Evolutionary conservation across 2,329 filamentous ascomycete species (phyloP).

Genomic region (Corynespora cassiicola): DNA sequence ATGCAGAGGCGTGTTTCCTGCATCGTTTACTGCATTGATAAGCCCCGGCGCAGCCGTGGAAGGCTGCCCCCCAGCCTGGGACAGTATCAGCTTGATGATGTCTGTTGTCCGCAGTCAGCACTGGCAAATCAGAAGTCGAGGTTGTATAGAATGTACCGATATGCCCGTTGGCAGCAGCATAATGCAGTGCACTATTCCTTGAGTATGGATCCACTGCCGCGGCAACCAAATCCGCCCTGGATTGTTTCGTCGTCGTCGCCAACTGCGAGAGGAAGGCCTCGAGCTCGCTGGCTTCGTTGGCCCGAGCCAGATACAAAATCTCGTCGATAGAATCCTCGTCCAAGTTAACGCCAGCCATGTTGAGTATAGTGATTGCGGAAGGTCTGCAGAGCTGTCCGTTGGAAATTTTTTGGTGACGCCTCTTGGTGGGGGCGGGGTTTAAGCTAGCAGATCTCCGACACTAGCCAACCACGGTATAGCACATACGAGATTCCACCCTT

Average conservation of each 20-base stretch:
- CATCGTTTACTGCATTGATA: conserved; percentile 74
- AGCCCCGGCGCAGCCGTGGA: conserved; percentile 49
- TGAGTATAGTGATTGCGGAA: conserved; percentile 7
- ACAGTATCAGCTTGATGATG: conserved; percentile 48
- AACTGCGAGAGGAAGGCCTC: conserved; percentile 65
- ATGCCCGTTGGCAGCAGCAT: conserved; percentile 91
- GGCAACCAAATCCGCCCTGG: conserved; percentile 68
- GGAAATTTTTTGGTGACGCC: too few relatives aligned
- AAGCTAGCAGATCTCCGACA: background rate
- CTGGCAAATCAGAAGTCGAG: too few relatives aligned
- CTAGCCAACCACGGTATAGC: conserved; percentile 3
- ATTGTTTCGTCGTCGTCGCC: conserved; percentile 65
- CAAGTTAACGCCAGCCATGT: conserved; percentile 27
- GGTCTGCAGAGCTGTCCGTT: conserved; percentile 1
- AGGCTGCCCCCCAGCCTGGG: conserved; percentile 29
- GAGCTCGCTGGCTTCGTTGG: conserved; percentile 77
- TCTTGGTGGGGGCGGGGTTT: conserved; percentile 21
- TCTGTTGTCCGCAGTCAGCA: conserved; percentile 35
- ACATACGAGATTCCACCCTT: background rate
- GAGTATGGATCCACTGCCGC: conserved; percentile 76
- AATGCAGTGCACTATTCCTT: conserved; percentile 83
- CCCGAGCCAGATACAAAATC: conserved; percentile 84
- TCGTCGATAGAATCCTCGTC: conserved; percentile 85
- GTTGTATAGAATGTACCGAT: conserved; percentile 59
- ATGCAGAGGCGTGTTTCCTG: conserved; percentile 90